Evolutionary conservation across 2,329 filamentous ascomycete species (phyloP).

Genomic region (Botrytis pseudocinerea): DNA sequence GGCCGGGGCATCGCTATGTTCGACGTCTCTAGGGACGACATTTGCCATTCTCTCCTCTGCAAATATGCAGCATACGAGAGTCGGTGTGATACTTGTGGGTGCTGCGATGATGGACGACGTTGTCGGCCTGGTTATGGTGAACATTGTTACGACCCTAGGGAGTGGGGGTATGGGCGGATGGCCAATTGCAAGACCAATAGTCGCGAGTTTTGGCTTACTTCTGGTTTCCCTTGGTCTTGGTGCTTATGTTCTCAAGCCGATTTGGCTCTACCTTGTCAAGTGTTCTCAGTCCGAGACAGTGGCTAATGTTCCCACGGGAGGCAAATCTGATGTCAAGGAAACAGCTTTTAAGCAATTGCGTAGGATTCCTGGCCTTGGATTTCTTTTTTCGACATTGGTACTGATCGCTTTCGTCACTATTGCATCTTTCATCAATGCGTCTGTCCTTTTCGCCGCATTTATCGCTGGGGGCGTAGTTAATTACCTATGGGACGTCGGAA

Average conservation of each 20-base stretch:
- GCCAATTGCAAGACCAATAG: conserved; percentile 30
- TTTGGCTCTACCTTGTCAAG: conserved; percentile 22
- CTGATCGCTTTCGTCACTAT: conserved; percentile 33
- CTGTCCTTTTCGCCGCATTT: conserved; percentile 53
- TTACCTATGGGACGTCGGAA: conserved; percentile 45
- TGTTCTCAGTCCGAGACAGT: neutral
- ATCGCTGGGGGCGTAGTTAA: conserved; percentile 49
- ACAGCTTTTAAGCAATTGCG: neutral
- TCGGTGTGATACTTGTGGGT: conserved; percentile 64
- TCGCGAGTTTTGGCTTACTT: conserved; percentile 34
- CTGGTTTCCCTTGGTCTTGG: conserved; percentile 26
- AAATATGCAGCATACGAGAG: conserved; percentile 52
- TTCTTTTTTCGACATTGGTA: conserved; percentile 29
- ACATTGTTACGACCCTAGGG: conserved; percentile 69
- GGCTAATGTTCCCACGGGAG: neutral
- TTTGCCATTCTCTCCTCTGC: conserved; percentile 65
- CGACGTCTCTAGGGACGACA: conserved; percentile 72
- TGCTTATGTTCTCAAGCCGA: conserved; percentile 28
- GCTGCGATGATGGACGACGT: conserved; percentile 85
- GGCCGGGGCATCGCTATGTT: conserved; percentile 71
- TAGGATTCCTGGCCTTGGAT: conserved; percentile 26
- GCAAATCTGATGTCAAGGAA: neutral
- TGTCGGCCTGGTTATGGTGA: conserved; percentile 73
- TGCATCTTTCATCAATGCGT: conserved; percentile 49
- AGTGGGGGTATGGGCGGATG: conserved; percentile 25